Conservation (phyloP, 176 grass and related monocot species). For the Rhynchospora tenuis region DNA sequence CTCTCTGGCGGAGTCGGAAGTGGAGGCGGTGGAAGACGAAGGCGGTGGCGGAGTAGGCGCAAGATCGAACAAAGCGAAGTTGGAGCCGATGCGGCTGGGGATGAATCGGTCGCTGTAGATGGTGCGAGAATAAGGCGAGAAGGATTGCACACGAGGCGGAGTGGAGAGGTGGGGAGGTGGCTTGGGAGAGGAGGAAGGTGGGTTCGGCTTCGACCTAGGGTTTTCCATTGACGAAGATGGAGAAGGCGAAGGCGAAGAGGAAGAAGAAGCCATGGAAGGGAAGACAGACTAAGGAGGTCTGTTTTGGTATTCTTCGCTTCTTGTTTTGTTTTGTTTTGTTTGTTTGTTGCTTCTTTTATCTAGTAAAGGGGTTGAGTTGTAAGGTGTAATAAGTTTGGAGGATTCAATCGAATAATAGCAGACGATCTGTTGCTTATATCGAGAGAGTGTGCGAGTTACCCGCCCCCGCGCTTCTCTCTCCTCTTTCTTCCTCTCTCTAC, state of each 20-base stretch:
- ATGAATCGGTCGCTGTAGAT: constrained; percentile 87
- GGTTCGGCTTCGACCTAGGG: constrained; percentile 10
- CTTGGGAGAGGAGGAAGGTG: background rate
- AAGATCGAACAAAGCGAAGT: constrained; percentile 75
- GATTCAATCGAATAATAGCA: background rate
- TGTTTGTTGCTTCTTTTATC: constrained; percentile 15
- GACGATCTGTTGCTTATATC: background rate
- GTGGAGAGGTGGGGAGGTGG: constrained; percentile 21
- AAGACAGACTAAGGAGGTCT: background rate
- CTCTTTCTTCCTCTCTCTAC: background rate
- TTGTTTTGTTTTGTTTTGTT: background rate
- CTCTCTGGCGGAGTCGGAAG: constrained; percentile 27
- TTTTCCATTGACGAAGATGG: constrained; percentile 19
- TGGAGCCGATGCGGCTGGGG: constrained; percentile 76
- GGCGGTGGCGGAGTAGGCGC: constrained; percentile 1
- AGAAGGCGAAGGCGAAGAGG: constrained; percentile 15
- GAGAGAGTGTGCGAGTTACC: background rate
- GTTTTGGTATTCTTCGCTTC: background rate
- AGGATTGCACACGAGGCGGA: constrained; percentile 8
- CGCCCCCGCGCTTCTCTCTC: constrained; percentile 40
- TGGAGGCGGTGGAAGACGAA: constrained; percentile 32
- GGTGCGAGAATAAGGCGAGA: constrained; percentile 41
- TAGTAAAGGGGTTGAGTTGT: background rate
- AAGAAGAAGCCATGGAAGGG: constrained; percentile 27
- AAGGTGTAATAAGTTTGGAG: background rate